Evolutionary conservation across 768 basidiomycete genomes (phyloP), one percentile per base, ranked within the genome.

Genomic region (Dendrothele bispora): DNA sequence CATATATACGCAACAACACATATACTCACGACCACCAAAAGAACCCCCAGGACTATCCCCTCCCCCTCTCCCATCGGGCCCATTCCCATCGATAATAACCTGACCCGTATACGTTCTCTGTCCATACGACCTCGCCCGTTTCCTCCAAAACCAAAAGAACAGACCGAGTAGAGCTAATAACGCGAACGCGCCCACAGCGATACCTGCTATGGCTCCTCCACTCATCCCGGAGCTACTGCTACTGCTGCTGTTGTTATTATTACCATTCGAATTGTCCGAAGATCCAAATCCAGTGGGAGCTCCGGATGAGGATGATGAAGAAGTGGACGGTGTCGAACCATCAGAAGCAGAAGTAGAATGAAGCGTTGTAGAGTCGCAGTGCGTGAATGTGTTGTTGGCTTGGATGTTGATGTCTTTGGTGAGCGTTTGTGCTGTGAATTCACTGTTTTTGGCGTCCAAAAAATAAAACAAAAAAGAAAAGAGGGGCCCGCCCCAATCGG

Each of bases 351-450:
- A 32, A 10, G 30, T 32, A 32, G 30, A 32, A 10, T 47, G 35
- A 20, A 47, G n/a, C 10, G 44, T 29, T 20, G 49, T 48, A 12
- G 56, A 50, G 11, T 17, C 38, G 42, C 64, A 66, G 26, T 55
- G 54, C 11, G 60, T 61, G 47, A 63, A 64, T 4, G 63, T 61
- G 40, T 66, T 61, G 51, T 63, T 61, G 11, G 55, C 56, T 15
- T 55, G 46, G 11, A 44, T 48, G 1, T 51, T 50, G 30, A 61
- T 57, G 27, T 55, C 49, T 17, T 39, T 25, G 17, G 44, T 43
- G 4, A 54, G 54, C 10, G 49, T 54, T 28, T 63, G 54, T 43
- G 46, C 53, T 4, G 60, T 56, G 21, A 49, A 59, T 6, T 50
- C 49, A 32, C 64, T 66, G 51, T 15, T 4, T 5, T n/a, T 43